Base-by-base conservation (phyloP, 2,329 filamentous ascomycete species). In the Nannizzia gypsea region DNA sequence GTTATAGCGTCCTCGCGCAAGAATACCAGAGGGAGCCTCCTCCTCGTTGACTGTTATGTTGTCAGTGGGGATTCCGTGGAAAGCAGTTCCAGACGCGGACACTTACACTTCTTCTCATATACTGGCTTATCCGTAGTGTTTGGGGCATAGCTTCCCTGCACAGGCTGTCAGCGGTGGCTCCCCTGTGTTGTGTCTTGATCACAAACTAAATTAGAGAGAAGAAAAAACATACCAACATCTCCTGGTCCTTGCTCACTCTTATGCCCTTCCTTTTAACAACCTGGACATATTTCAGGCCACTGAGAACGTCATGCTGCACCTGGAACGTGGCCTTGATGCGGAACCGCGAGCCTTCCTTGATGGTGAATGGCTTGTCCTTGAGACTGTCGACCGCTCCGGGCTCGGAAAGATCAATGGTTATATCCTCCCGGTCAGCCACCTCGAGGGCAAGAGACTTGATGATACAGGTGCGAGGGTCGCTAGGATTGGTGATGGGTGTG, bases 281-380 rank as follows among this genome's bases (percentile, higher is more conserved):
- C 78, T 99, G 93, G 61, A 99, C 83, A 74, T 97, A 99, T 78
- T 96, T 95, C 71, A 99, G 78, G 52, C 93, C 93, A 68, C 89
- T 93, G 59, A 97, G 83, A 66, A 99, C 92, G 76, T 97, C 88
- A 74, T 96, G 90, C 80, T 99, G 90, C 52, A 99, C 93, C 78
- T 91, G 88, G 82, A 97, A 99, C 63, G 84, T 83, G 61, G 88
- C 91, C 73, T 88, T 90, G 89, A 97, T 97, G 76, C 88, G 89
- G 79, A 97, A 99, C 67, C 84, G 87, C 67, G 87, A 84, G 59
- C 90, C 90, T 76, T 97, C 93, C 82, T 97, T 99, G 80, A 99
- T 96, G 71, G 83, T 92, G 80, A 99, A 99, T 13, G 93, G 93
- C 73, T 93, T 87, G 71, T 89, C 82, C 79, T 95, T 95, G 66